Evolutionary conservation across 2,329 filamentous ascomycete genomes (phyloP).

Genomic region (Colletotrichum musicola): DNA sequence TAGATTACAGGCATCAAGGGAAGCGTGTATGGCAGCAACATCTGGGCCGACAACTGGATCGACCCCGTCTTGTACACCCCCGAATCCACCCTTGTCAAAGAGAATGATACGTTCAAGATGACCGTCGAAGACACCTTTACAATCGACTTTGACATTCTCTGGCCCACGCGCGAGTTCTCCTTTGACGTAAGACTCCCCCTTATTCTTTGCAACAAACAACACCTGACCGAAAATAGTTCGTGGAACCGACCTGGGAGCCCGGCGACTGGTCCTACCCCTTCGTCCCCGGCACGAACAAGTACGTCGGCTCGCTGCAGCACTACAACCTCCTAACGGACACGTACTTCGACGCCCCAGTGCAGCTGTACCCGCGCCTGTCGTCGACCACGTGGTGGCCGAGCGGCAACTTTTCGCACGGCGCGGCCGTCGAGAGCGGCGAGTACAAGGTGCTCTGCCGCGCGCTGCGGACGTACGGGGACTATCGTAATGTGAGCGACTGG

Average conservation of each 20-base stretch:
- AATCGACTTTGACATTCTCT: slow-evolving; percentile 38
- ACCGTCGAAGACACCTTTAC: slow-evolving; percentile 42
- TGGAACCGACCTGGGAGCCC: slow-evolving; percentile 13
- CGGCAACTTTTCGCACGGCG: slow-evolving; percentile 29
- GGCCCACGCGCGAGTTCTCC: slow-evolving; percentile 59
- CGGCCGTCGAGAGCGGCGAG: slow-evolving; percentile 27
- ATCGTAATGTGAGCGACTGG: slow-evolving; percentile 57
- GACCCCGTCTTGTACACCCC: slow-evolving; percentile 48
- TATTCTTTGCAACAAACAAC: neutral
- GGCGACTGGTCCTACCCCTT: slow-evolving; percentile 61
- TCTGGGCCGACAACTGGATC: slow-evolving; percentile 42
- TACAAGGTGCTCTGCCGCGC: slow-evolving; percentile 54
- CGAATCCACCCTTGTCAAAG: slow-evolving; percentile 42
- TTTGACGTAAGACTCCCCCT: slow-evolving; percentile 14
- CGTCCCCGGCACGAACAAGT: slow-evolving; percentile 59
- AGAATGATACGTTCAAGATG: slow-evolving; percentile 53
- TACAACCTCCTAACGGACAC: neutral
- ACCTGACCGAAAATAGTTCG: neutral
- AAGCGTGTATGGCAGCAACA: slow-evolving; percentile 48
- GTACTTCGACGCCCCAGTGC: neutral
- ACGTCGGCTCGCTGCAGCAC: slow-evolving; percentile 42
- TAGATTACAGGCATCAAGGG: slow-evolving; percentile 43
- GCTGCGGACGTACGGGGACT: slow-evolving; percentile 63
- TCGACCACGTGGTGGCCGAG: slow-evolving; percentile 8
- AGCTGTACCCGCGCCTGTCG: neutral